Evolutionary conservation across 164 flowering plant genomes (phyloP).

Genomic region (Vitis amurensis): DNA sequence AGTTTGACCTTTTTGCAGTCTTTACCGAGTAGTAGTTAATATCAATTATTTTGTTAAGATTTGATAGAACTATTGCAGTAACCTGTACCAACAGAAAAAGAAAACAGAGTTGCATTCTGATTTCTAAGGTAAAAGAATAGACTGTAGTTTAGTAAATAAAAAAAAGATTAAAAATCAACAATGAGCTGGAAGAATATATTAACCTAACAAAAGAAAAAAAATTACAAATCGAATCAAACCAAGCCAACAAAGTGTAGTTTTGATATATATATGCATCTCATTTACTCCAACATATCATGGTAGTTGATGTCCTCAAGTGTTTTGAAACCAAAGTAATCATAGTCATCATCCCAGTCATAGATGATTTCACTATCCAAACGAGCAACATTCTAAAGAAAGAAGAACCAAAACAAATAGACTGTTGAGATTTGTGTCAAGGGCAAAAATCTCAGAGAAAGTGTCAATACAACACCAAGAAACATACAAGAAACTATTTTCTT

Average conservation of each 20-base stretch:
- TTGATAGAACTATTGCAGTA: constrained; percentile 62
- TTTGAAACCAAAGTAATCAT: constrained; percentile 98
- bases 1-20: constrained; percentile 82
- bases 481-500: too few species aligned
- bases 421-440: too few species aligned
- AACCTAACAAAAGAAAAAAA: constrained; percentile 37
- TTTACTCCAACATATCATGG: constrained; percentile 93
- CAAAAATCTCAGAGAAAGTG: too few species aligned
- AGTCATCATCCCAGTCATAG: constrained; percentile 95
- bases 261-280: constrained; percentile 4
- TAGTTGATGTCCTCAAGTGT: constrained; percentile 96
- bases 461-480: too few species aligned
- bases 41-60: constrained; percentile 93
- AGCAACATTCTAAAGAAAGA: constrained; percentile 75
- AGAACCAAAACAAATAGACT: neutral
- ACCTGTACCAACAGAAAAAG: constrained; percentile 41
- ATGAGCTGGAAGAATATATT: too few species aligned
- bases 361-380: constrained; percentile 93
- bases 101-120: constrained; percentile 2
- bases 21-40: constrained; percentile 91
- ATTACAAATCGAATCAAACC: neutral
- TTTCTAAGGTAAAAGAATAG: neutral
- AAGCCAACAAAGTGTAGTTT: neutral
- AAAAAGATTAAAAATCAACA: too few species aligned
- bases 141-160: too few species aligned